These are phyloP conservation scores for Mucor saturninus DNA, from an alignment of 371 early-diverging fungal genomes.

Conservation along the genomic window DNA sequence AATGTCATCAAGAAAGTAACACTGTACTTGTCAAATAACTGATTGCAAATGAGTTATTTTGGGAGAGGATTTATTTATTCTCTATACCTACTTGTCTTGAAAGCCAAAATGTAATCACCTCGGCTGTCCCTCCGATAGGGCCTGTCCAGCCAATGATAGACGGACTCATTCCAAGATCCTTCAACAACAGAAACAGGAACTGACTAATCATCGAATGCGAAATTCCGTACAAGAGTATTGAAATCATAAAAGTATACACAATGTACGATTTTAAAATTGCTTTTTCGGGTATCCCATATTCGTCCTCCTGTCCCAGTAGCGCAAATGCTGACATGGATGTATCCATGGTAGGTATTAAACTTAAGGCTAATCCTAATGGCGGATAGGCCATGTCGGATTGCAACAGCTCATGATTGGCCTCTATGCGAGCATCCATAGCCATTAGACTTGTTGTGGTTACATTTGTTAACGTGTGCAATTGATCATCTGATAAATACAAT, in stretches of 20 bases:
- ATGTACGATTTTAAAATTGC: constrained; percentile 22
- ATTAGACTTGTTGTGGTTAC: constrained; percentile 9
- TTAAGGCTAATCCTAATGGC: constrained; percentile 46
- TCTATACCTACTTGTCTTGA: constrained; percentile 18
- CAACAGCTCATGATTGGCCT: constrained; percentile 8
- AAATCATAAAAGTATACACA: constrained; percentile 33
- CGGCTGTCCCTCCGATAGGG: constrained; percentile 42
- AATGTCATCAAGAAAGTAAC: constrained; percentile 31
- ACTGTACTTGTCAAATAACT: constrained; percentile 38
- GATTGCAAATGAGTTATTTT: not conserved
- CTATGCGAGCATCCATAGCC: constrained; percentile 11
- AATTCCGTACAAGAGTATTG: constrained; percentile 38
- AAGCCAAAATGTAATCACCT: constrained; percentile 43
- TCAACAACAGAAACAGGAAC: constrained; percentile 41
- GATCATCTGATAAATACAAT: constrained; percentile 4
- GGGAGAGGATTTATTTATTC: not conserved
- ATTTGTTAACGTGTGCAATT: constrained; percentile 1
- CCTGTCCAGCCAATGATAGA: constrained; percentile 46
- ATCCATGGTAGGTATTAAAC: constrained; percentile 45
- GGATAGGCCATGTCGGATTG: constrained; percentile 28
- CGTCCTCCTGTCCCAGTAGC: constrained; percentile 23
- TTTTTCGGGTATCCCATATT: constrained; percentile 11
- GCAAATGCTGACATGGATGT: constrained; percentile 36
- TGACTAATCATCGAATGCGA: constrained; percentile 45
- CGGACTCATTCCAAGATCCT: constrained; percentile 36